These are phyloP conservation scores for Neofusicoccum ribis DNA, from an alignment of 2,329 filamentous ascomycete species.

Conservation along the genomic window DNA sequence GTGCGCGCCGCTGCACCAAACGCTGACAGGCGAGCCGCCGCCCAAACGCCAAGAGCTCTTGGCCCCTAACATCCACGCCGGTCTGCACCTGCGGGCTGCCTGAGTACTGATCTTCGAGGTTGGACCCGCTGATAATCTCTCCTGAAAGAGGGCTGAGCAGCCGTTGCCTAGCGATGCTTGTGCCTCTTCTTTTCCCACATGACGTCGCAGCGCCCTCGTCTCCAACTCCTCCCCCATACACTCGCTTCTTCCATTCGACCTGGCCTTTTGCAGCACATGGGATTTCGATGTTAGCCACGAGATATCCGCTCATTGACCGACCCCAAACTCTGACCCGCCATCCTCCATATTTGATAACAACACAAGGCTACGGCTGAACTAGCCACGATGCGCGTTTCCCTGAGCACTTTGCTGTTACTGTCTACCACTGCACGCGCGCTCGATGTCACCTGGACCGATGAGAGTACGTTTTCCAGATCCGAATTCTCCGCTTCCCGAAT, in stretches of 20 bases:
- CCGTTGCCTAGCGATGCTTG: slow-evolving; percentile 10
- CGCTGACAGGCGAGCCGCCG: background rate
- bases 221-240: background rate
- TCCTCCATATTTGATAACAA: background rate
- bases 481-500: background rate
- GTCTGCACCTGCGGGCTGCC: slow-evolving; percentile 4
- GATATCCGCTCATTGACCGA: background rate
- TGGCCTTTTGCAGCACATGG: background rate
- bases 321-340: too few species aligned
- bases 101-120: slow-evolving; percentile 1
- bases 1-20: background rate
- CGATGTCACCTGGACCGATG: slow-evolving; percentile 4
- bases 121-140: slow-evolving; percentile 16
- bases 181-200: slow-evolving; percentile 11
- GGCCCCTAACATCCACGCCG: background rate
- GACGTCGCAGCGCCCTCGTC: background rate
- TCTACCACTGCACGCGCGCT: background rate
- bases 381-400: background rate
- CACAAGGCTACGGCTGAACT: background rate
- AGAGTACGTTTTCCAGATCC: background rate
- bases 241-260: background rate
- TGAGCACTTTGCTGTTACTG: background rate
- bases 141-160: background rate
- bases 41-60: slow-evolving; percentile 4
- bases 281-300: background rate